Conservation (phyloP, 495 filamentous ascomycete species). For the Tetracladium setigerum region DNA sequence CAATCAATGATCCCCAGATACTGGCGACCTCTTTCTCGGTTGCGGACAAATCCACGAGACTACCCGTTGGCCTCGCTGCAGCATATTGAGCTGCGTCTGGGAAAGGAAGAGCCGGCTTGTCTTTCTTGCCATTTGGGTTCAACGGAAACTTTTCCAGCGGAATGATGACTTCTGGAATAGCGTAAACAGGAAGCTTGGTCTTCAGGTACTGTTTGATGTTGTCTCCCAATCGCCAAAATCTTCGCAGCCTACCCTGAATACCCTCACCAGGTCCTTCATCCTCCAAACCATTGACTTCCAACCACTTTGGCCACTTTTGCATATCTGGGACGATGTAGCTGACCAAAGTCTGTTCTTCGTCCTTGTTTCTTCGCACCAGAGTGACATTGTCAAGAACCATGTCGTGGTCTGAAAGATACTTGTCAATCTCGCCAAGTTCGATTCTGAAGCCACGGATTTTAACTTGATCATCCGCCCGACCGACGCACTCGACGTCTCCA, state of each 20-base stretch:
- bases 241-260: constrained; percentile 53
- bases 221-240: constrained; percentile 59
- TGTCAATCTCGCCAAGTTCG: constrained; percentile 92
- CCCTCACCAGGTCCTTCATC: constrained; percentile 44
- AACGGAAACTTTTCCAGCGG: constrained; percentile 74
- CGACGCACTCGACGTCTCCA: constrained; percentile 68
- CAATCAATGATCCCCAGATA: constrained; percentile 55
- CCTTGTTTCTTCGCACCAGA: constrained; percentile 75
- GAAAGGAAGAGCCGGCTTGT: constrained; percentile 86
- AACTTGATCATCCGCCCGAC: constrained; percentile 82
- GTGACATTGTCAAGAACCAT: constrained; percentile 84
- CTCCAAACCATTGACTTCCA: constrained; percentile 44
- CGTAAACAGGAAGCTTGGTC: constrained; percentile 69
- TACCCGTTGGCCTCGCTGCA: constrained; percentile 28
- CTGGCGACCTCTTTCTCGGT: constrained; percentile 62
- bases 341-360: constrained; percentile 84
- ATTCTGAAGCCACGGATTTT: constrained; percentile 96
- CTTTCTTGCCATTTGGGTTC: constrained; percentile 93
- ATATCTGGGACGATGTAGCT: constrained; percentile 86
- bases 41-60: constrained; percentile 26
- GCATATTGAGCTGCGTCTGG: constrained; percentile 63
- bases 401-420: constrained; percentile 67
- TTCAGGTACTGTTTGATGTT: constrained; percentile 71
- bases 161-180: constrained; percentile 73
- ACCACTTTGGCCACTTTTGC: constrained; percentile 61